Conservation (phyloP, 2,329 filamentous ascomycete genomes). For the Aspergillus neotritici region DNA sequence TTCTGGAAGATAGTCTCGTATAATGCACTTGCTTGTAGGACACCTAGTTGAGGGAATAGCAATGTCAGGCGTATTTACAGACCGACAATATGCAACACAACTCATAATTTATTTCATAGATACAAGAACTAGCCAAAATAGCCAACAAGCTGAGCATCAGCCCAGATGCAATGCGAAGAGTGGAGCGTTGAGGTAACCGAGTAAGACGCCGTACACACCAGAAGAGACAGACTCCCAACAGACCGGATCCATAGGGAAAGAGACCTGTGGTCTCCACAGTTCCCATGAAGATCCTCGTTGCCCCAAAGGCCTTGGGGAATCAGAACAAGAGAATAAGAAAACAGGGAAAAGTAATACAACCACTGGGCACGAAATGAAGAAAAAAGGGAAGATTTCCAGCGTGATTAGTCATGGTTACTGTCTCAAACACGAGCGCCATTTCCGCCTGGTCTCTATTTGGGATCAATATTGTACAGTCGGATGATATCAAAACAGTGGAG, state of each 20-base stretch:
- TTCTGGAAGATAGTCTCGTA: too few relatives aligned
- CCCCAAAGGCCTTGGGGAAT: slow-evolving; percentile 1
- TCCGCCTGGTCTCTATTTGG: slow-evolving; percentile 34
- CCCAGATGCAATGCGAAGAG: slow-evolving; percentile 25
- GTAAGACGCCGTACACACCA: slow-evolving; percentile 15
- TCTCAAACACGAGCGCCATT: slow-evolving; percentile 28
- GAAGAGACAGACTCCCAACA: slow-evolving; percentile 2
- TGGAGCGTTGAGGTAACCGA: slow-evolving; percentile 17
- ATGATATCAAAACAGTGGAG: slow-evolving; percentile 26
- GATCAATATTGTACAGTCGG: slow-evolving; percentile 37
- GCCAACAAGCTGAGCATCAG: slow-evolving; percentile 12
- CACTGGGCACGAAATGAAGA: slow-evolving; percentile 14
- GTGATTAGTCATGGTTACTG: slow-evolving; percentile 19
- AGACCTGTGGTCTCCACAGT: background rate
- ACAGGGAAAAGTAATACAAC: slow-evolving; percentile 12
- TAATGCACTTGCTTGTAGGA: too few relatives aligned
- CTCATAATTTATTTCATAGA: too few relatives aligned
- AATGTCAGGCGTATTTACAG: too few relatives aligned
- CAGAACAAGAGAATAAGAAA: slow-evolving; percentile 5
- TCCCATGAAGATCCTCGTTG: background rate
- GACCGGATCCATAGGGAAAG: background rate
- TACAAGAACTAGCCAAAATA: background rate
- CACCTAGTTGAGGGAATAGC: too few relatives aligned
- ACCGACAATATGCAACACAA: too few relatives aligned
- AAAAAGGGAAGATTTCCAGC: slow-evolving; percentile 14